Evolutionary conservation across 495 filamentous ascomycete genomes (phyloP), one percentile per base, ranked within the genome.

Genomic region (Aspergillus homomorphus): DNA sequence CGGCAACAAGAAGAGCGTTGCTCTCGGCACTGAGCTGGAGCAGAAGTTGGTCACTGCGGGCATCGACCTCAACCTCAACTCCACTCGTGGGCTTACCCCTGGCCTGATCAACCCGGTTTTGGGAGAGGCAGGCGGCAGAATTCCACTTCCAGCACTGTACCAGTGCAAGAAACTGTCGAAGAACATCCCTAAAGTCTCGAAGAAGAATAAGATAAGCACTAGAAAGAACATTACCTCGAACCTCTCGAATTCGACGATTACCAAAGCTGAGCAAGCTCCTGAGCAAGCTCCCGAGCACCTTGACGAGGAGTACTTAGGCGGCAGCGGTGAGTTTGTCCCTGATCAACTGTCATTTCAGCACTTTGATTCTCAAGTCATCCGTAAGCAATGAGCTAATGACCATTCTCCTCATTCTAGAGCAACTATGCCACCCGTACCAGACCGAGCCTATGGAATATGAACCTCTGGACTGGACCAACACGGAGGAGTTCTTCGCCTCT

Each of bases 41-140:
- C 4, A n/a, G 6, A 60, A 58, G 41, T 50, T 68, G 57, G 21
- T n/a, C 0, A 24, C 21, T 12, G 41, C 46, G 0, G 60, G 54
- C 0, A 41, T 68, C 16, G 53, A 63, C 33, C 43, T 42, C 20
- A 9, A 18, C 0, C n/a, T 15, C 1, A 74, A 74, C 22, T 63
- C 60, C 1, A 72, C 71, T 0, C 55, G 69, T 10, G 69, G 71
- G 0, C 50, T 70, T 4, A 72, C 71, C 3, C 69, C 71, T 0
- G 71, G 69, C 0, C 43, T 72, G 2, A 62, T 72, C 22, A 21
- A 71, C 14, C 66, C 63, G 6, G 7, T 8, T 0, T 44, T 58
- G 0, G 66, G 66, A 14, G 63, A 66, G 21, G 45, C 14, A 0
- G 63, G 63, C 14, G 63, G 63, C 10, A 38, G 60, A 12, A 57